Evolutionary conservation across 202 grass and related monocot genomes (phyloP), one percentile per base, ranked within the genome.

Genomic region (Bolboschoenoplectus hybrid): DNA sequence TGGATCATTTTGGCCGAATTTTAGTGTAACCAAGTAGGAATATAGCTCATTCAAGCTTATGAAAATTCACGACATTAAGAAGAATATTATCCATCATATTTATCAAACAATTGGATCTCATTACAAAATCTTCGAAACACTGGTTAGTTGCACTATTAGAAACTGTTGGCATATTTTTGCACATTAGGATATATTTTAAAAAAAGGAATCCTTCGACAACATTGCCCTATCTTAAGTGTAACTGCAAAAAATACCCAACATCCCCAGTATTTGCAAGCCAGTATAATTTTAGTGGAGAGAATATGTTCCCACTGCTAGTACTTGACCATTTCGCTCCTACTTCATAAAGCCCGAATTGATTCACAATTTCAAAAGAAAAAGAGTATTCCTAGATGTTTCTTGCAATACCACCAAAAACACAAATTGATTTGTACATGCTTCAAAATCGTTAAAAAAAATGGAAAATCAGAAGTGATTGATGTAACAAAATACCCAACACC

Each of bases 41-140:
- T 6, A 53, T 41, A 70, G 67, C 67, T 14, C 5, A 35, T 55
- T 14, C 9, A 36, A 76, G 73, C 47, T 76, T 38, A 76, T 6
- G 49, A n/a, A 70, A 70, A 44, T n/a, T 70, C 7, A 53, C 65
- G 41, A 68, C 6, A 76, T 55, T 13, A 41, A 68, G 26, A 36
- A 55, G 44, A 74, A 51, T 74, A 74, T 74, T 8, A 13, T 55
- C 47, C 9, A 53, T 53, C 72, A 76, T 53, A 52, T 4, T 51
- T 53, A 77, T 53, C 47, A 55, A 76, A 76, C 12, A 77, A 56
- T 77, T 36, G 2, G 11, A 55, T 53, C 72, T 76, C 49, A 76
- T 36, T 74, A 20, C 49, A 55, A 76, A 49, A 76, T 2, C 49
- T 34, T 52, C 5, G n/a, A 53, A 36, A 76, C 5, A 76, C 26